These are phyloP conservation scores for Akanthomyces lecanii DNA, from an alignment of 2,329 filamentous ascomycete genomes.

Conservation along the genomic window DNA sequence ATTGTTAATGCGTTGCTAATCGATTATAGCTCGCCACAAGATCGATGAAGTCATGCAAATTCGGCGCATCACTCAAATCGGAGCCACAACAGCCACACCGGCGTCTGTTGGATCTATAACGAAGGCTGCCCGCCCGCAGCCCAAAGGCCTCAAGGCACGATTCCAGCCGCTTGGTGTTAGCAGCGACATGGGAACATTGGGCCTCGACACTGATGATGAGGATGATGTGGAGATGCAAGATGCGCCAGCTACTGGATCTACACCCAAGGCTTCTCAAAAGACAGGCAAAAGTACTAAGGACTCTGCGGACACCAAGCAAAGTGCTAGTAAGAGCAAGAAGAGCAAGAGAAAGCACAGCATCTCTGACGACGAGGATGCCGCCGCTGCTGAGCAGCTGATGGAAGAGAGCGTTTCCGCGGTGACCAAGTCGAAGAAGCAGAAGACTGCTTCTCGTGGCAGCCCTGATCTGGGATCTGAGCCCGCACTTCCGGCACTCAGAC, in stretches of 20 bases:
- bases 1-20: slow-evolving; percentile 5
- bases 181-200: slow-evolving; percentile 34
- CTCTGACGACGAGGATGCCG: slow-evolving; percentile 36
- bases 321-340: slow-evolving; percentile 21
- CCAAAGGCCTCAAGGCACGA: slow-evolving; percentile 61
- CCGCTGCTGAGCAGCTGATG: slow-evolving; percentile 32
- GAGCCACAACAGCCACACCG: slow-evolving; percentile 29
- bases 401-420: slow-evolving; percentile 31
- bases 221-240: slow-evolving; percentile 44
- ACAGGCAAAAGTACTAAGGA: slow-evolving; percentile 32
- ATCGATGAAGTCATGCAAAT: slow-evolving; percentile 62
- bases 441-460: slow-evolving; percentile 30
- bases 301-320: slow-evolving; percentile 17
- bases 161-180: slow-evolving; percentile 61
- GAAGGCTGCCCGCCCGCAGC: slow-evolving; percentile 58
- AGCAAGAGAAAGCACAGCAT: slow-evolving; percentile 33
- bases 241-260: slow-evolving; percentile 27
- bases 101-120: slow-evolving; percentile 42
- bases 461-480: slow-evolving; percentile 33
- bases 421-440: slow-evolving; percentile 42
- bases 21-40: slow-evolving; percentile 29
- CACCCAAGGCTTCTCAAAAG: slow-evolving; percentile 25
- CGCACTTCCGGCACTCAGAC: slow-evolving; percentile 27
- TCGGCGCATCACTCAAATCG: slow-evolving; percentile 57
- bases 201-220: slow-evolving; percentile 34